Base-by-base conservation (phyloP, 768 basidiomycete genomes). In the Tylopilus intermedius region DNA sequence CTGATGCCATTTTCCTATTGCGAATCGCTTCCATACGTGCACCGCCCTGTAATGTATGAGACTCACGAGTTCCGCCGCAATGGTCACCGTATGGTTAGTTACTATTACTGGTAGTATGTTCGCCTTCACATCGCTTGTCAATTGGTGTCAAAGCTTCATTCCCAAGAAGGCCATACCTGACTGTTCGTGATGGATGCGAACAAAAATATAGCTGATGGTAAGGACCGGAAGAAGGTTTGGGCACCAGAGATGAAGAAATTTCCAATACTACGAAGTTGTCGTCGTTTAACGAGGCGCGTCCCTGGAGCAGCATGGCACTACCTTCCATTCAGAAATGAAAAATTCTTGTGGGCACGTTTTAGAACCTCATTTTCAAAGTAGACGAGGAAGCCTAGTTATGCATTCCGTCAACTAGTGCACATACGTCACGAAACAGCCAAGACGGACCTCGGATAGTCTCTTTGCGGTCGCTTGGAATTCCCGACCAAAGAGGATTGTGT, bases 61-160 rank as follows among this genome's bases (percentile, higher is more conserved):
- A 71, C 75, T 62, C 27, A 82, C 88, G 62, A 95, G 76, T 69
- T 94, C 87, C 22, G 87, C 92, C 37, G 93, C 90, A 56, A 98
- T 93, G 13, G 94, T 96, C n/a, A 93, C 91, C 0, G 89, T 93
- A 67, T 92, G 90, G 68, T 92, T 94, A 11, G 94, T 98, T 38
- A 94, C 83, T 57, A 98, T 88, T 4, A 86, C 90, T 0, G 94
- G 94, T 2, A 95, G 73, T 52, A 98, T 94, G 55, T 85, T 80
- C 10, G 90, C 86, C 79, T 77, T 68, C 38, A 57, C 51, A 43
- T 64, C 50, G 47, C 39, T 37, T 45, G 52, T 58, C 58, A 59
- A 53, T 22, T 48, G 21, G 43, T 47, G 47, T 43, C 51, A 46
- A 45, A 55, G 40, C 41, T 38, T 48, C 56, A 35, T 58, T 55